These are phyloP conservation scores for Puccinia horiana DNA, from an alignment of 1,284 basidiomycete species.

Conservation along the genomic window DNA sequence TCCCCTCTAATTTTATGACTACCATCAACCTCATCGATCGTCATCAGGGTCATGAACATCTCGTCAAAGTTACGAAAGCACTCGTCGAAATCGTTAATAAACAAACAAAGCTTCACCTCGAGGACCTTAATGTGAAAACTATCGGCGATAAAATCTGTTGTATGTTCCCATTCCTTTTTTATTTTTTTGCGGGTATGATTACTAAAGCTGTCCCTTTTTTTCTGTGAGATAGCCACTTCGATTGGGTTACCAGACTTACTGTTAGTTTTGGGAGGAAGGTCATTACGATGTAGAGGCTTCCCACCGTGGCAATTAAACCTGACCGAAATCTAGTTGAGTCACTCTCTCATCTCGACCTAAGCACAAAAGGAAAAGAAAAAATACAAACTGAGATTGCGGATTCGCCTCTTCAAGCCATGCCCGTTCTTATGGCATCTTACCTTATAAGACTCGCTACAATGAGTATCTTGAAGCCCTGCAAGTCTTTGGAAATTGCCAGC, in stretches of 20 bases:
- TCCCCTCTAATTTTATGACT: no score
- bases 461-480: constrained; percentile 29
- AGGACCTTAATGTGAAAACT: constrained; percentile 24
- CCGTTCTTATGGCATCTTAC: constrained; percentile 39
- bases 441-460: constrained; percentile 4
- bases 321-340: constrained; percentile 41
- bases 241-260: constrained; percentile 39
- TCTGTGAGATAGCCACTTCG: constrained; percentile 39
- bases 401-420: constrained; percentile 8
- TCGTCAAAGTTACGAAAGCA: constrained; percentile 31
- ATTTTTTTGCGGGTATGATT: no score
- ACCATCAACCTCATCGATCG: constrained; percentile 30
- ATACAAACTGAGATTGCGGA: background rate
- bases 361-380: background rate
- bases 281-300: constrained; percentile 29
- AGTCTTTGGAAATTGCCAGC: constrained; percentile 36
- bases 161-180: background rate
- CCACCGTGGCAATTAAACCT: constrained; percentile 44
- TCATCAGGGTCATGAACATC: constrained; percentile 32
- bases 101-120: background rate
- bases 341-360: background rate
- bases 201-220: background rate
- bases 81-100: constrained; percentile 6
- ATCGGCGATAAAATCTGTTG: constrained; percentile 41
- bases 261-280: constrained; percentile 39